Percentiles rank a stretch among this genome's conserved stretches.
phyloP scores from a whole-genome alignment of 257 asterid genomes.

The Solanum sitiens region DNA sequence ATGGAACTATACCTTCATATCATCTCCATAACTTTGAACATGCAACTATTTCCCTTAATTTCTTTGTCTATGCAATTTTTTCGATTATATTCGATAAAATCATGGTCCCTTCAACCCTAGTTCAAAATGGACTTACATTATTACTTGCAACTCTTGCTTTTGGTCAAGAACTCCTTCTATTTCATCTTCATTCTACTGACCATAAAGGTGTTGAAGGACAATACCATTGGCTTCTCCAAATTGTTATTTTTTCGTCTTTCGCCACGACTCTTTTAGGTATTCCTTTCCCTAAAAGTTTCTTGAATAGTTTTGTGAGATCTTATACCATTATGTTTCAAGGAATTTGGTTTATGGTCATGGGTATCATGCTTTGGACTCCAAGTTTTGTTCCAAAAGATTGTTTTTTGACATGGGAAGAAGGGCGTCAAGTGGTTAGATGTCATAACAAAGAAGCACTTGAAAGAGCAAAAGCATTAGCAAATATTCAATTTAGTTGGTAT shows the following conservation, averaged over 20 bases:
- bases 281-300: slow-evolving; percentile 36
- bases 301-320: slow-evolving; percentile 42
- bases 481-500: slow-evolving; percentile 53
- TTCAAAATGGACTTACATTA: slow-evolving; percentile 29
- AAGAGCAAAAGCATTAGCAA: slow-evolving; percentile 67
- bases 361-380: slow-evolving; percentile 75
- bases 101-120: slow-evolving; percentile 13
- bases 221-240: slow-evolving; percentile 70
- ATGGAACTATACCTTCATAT: slow-evolving; percentile 41
- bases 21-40: slow-evolving; percentile 68
- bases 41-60: slow-evolving; percentile 54
- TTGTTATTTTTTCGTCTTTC: slow-evolving; percentile 31
- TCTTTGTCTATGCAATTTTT: slow-evolving; percentile 54
- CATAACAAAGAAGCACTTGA: slow-evolving; percentile 30
- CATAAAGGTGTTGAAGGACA: slow-evolving; percentile 77
- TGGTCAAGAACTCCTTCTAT: slow-evolving; percentile 53
- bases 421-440: slow-evolving; percentile 40
- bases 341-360: slow-evolving; percentile 57
- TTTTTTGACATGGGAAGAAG: slow-evolving; percentile 25
- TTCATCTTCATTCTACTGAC: slow-evolving; percentile 74
- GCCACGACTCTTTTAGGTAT: slow-evolving; percentile 36
- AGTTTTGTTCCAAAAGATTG: slow-evolving; percentile 37
- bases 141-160: slow-evolving; percentile 56
- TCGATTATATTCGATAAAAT: slow-evolving; percentile 32
- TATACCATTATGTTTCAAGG: slow-evolving; percentile 54